phyloP scores from a whole-genome alignment of 768 basidiomycete species.

The Leucosporidium scottii region DNA sequence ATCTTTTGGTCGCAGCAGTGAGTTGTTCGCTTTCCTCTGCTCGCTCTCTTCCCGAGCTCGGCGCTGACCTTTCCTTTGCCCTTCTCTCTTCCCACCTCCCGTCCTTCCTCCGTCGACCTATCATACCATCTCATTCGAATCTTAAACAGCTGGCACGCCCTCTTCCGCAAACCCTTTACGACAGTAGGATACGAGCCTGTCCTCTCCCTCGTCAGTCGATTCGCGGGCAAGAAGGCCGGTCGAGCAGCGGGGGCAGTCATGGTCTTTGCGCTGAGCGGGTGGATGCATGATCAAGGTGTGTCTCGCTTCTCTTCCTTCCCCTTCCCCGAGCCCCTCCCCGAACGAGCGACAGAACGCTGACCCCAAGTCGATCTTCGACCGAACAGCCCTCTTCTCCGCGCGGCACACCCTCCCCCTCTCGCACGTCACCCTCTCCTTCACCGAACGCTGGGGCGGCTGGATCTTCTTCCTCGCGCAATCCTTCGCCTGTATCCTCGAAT shows the following conservation, averaged over 20 bases:
- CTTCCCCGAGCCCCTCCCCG: background rate
- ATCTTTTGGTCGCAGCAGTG: constrained; percentile 22
- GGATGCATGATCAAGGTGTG: constrained; percentile 29
- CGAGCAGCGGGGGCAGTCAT: background rate
- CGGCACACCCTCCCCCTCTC: background rate
- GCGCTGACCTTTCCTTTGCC: background rate
- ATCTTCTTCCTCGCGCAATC: constrained; percentile 27
- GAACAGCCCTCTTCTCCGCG: constrained; percentile 17
- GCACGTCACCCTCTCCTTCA: constrained; percentile 3
- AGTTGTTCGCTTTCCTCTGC: background rate
- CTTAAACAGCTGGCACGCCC: too few species aligned
- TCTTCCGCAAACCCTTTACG: constrained; percentile 13
- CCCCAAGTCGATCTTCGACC: too few species aligned
- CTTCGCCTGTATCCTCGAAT: constrained; percentile 17
- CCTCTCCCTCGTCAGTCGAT: background rate
- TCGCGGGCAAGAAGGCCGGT: background rate
- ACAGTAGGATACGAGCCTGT: constrained; percentile 9
- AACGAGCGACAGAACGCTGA: too few species aligned
- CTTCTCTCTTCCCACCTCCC: background rate
- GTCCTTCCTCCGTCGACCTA: background rate
- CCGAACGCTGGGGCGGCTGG: constrained; percentile 19
- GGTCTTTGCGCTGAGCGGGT: constrained; percentile 13
- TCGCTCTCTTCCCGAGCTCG: constrained; percentile 8
- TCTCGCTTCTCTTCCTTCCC: background rate
- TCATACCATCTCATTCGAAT: too few species aligned